Conservation (phyloP, 805 yeast genomes). For the Ogataea dorogensis region DNA sequence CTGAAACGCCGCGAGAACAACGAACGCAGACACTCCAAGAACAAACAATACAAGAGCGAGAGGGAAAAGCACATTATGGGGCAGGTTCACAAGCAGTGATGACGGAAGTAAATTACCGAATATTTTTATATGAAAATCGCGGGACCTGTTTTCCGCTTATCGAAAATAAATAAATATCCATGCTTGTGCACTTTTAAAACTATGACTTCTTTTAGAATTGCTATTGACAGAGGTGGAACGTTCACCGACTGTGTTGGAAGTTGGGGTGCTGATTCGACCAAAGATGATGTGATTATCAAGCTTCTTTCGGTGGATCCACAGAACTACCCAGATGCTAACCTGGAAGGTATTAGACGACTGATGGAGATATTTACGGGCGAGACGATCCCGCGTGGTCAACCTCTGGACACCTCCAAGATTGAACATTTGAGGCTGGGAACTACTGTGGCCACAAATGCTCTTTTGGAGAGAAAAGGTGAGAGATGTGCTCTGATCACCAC, state of each 20-base stretch:
- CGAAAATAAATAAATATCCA: not conserved
- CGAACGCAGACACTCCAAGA: conserved; percentile 74
- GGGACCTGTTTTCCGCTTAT: conserved; percentile 8
- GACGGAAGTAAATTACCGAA: not conserved
- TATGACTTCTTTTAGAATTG: conserved; percentile 36
- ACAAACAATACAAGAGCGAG: conserved; percentile 63
- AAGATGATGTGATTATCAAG: conserved; percentile 68
- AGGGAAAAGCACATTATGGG: conserved; percentile 87
- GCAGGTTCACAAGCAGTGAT: conserved; percentile 53
- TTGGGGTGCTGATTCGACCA: conserved; percentile 46
- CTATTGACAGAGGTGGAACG: conserved; percentile 79
- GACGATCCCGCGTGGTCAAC: conserved; percentile 56
- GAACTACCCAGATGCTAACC: conserved; percentile 86
- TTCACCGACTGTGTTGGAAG: conserved; percentile 74
- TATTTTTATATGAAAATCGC: not conserved
- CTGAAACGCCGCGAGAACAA: conserved; percentile 81
- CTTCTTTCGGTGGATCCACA: conserved; percentile 84
- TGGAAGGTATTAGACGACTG: conserved; percentile 84
- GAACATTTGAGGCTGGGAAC: conserved; percentile 85
- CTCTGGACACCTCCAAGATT: conserved; percentile 61
- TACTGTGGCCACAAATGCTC: conserved; percentile 93
- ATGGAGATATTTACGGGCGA: conserved; percentile 57
- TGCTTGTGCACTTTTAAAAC: not conserved
- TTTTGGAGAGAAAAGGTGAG: conserved; percentile 90
- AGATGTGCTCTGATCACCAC: conserved; percentile 83